phyloP scores from a whole-genome alignment of 2,329 filamentous ascomycete species.

The Penicillium olsonii region DNA sequence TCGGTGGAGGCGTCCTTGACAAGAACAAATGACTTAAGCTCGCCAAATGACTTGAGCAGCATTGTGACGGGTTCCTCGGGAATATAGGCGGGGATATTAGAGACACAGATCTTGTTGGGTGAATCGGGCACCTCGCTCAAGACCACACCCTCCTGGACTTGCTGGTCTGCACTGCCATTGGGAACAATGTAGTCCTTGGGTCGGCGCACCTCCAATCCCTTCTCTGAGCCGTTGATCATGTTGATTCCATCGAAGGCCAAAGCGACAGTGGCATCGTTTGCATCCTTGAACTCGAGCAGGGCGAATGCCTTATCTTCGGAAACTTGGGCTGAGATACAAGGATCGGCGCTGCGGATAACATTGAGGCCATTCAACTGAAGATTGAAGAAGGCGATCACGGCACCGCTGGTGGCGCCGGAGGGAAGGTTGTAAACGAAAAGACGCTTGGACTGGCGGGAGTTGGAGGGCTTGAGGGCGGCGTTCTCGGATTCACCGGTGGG shows the following conservation, averaged over 20 bases:
- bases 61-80: conserved; percentile 90
- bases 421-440: conserved; percentile 86
- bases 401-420: conserved; percentile 70
- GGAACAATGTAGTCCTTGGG: conserved; percentile 98
- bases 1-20: conserved; percentile 85
- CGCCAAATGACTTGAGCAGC: conserved; percentile 85
- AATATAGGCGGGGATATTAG: conserved; percentile 84
- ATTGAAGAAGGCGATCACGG: conserved; percentile 84
- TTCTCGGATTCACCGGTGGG: conserved; percentile 70
- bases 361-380: conserved; percentile 96
- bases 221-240: conserved; percentile 73
- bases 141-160: conserved; percentile 74
- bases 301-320: conserved; percentile 79
- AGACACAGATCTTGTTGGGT: conserved; percentile 90
- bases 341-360: conserved; percentile 78
- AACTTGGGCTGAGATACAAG: conserved; percentile 80
- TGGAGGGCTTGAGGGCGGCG: conserved; percentile 84
- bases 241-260: conserved; percentile 85
- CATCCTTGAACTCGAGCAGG: conserved; percentile 84
- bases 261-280: conserved; percentile 86
- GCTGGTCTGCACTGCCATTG: conserved; percentile 69
- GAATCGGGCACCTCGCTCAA: conserved; percentile 84
- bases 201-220: conserved; percentile 71
- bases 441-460: conserved; percentile 91
- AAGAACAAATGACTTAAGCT: conserved; percentile 86